Base-by-base conservation (phyloP, 1,284 basidiomycete species). In the Leccinum subrobustum region DNA sequence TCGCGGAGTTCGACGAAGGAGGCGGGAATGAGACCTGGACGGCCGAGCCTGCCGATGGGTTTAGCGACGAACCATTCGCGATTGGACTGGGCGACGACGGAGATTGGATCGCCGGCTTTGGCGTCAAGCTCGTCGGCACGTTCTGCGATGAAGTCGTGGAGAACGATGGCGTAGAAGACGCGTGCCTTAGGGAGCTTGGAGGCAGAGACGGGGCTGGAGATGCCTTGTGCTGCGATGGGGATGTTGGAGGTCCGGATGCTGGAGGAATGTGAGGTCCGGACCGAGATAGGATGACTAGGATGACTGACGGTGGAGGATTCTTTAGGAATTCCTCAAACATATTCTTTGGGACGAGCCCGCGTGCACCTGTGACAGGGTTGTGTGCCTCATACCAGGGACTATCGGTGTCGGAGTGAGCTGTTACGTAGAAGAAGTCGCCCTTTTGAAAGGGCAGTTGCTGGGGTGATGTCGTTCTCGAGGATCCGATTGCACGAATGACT, bases 391-490 rank as follows among this genome's bases (percentile, higher is more conserved):
- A 96, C 85, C 87, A 95, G 42, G 79, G 75, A 6, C 79, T 82
- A 25, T 80, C 72, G 51, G 78, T 73, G 54, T 86, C 79, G 16
- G 83, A 79, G 68, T 96, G 93, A 64, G 86, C 86, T 37, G 93
- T 82, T 61, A 99, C 96, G 77, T 98, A 93, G 80, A 98, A 98
- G 78, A 98, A 98, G 79, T 99, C 97, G 64, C 97, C 97, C 76
- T 92, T 92, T 66, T 86, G 82, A 74, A 98, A 99, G 50, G 92
- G 87, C 58, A 99, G 86, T 71, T 98, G 91, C 70, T 93, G 89
- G 0, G 95, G 92, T 0, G 88, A 85, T 59, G 93, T 87, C 47
- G 93, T 87, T 50, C 83, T 78, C 77, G 95, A 89, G 20, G 83
- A 75, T 27, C 82, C 76, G 64, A 92, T 81, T 5, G 97, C 96